Base-by-base conservation (phyloP, 768 basidiomycete species). In the Termitomyces sp. region DNA sequence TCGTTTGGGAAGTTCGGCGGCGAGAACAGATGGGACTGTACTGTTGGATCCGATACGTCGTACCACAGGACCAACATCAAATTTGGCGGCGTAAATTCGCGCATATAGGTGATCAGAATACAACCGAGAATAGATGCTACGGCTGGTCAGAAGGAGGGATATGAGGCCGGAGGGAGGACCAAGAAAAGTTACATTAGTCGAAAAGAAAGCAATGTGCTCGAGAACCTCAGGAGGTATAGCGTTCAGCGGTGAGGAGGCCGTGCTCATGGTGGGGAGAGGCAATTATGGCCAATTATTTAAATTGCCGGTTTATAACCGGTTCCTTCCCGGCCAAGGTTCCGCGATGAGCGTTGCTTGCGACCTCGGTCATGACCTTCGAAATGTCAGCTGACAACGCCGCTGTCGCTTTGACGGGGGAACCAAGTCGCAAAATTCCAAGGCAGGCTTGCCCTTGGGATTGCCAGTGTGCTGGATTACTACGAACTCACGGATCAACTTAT, bases 151-250 rank as follows among this genome's bases (percentile, higher is more conserved):
- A 15, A 88, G 74, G 21, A 93, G 70, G 11, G 84, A 72, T n/a
- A 77, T 51, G 30, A 92, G 70, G 34, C 72, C 73, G 1, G 79
- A 71, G 15, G 86, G 87, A 8, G 88, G 86, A 17, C 88, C 87
- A 41, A 83, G 71, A 48, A 78, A 70, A 30, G 54, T 60, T 5
- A 77, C 64, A 3, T 82, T 82, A 8, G 78, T 82, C 40, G 81
- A 70, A 61, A 82, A 83, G 65, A 79, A 84, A 1, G 88, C 88
- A 61, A 95, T 84, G 49, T 84, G 83, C 65, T 93, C 87, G 44
- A 94, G 76, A 38, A 93, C 77, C 69, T 93, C 92, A 57, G 80
- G 80, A 14, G 91, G 91, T 43, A 93, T 70, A 6, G 70, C 69
- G 52, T 74, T 71, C 53, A 90, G 68, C 10, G 66, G 69, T 21